These are phyloP conservation scores for Rheum nobile DNA, from an alignment of 148 eudicot species.

Conservation along the genomic window DNA sequence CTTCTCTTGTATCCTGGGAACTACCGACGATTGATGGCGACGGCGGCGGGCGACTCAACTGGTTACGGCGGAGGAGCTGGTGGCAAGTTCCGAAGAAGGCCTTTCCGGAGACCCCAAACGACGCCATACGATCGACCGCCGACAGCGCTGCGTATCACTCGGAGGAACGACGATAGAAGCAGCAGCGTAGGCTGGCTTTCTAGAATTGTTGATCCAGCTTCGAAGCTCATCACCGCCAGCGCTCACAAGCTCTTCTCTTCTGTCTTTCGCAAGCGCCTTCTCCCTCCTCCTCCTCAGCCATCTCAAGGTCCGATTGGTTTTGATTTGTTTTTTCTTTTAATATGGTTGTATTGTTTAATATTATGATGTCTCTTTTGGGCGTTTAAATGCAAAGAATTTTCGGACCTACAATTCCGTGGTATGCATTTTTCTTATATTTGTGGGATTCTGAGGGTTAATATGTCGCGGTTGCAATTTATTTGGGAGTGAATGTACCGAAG, in stretches of 20 bases:
- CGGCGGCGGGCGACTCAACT: slow-evolving; percentile 25
- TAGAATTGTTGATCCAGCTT: slow-evolving; percentile 74
- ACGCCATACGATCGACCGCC: slow-evolving; percentile 84
- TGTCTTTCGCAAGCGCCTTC: slow-evolving; percentile 61
- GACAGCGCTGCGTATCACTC: slow-evolving; percentile 38
- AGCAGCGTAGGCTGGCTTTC: slow-evolving; percentile 43
- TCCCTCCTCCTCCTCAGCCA: slow-evolving; percentile 21
- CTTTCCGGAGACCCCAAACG: slow-evolving; percentile 27
- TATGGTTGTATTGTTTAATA: background rate
- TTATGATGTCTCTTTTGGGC: background rate
- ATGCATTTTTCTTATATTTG: background rate
- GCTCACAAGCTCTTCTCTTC: slow-evolving; percentile 59
- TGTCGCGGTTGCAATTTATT: background rate
- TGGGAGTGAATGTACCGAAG: background rate
- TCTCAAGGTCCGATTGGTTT: slow-evolving; percentile 19
- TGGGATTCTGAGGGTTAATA: background rate
- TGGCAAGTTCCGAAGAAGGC: slow-evolving; percentile 54
- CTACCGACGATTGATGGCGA: slow-evolving; percentile 11
- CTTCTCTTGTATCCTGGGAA: background rate
- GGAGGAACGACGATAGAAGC: slow-evolving; percentile 6
- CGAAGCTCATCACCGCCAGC: slow-evolving; percentile 51
- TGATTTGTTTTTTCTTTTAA: background rate
- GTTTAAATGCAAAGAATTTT: background rate
- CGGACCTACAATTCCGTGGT: background rate
- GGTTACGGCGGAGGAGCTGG: slow-evolving; percentile 37